Evolutionary conservation across 768 basidiomycete genomes (phyloP).

Genomic region (Glaciozyma antarctica): DNA sequence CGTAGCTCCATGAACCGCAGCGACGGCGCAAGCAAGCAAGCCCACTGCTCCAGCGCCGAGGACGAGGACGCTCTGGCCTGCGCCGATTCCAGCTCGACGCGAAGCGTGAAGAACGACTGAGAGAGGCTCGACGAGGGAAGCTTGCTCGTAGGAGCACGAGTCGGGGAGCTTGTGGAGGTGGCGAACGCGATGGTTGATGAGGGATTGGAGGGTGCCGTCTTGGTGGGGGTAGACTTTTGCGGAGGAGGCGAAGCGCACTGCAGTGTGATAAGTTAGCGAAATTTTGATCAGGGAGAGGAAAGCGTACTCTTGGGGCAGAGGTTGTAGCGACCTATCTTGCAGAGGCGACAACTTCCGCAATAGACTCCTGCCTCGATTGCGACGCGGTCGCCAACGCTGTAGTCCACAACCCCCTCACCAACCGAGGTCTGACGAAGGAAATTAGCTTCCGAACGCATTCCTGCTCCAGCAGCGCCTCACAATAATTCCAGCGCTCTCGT

Average conservation of each 20-base stretch:
- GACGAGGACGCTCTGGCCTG: constrained; percentile 67
- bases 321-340: constrained; percentile 68
- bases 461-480: background rate
- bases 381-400: constrained; percentile 66
- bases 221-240: constrained; percentile 87
- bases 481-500: constrained; percentile 81
- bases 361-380: constrained; percentile 88
- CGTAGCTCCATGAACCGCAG: constrained; percentile 53
- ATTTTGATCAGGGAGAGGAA: background rate
- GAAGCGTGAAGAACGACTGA: constrained; percentile 69
- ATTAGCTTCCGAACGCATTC: background rate
- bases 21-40: constrained; percentile 50
- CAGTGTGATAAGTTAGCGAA: background rate
- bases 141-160: constrained; percentile 63
- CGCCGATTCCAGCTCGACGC: constrained; percentile 43
- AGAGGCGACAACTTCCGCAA: constrained; percentile 52
- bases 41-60: constrained; percentile 92
- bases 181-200: constrained; percentile 67
- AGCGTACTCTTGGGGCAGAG: constrained; percentile 60
- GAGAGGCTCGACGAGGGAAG: constrained; percentile 85
- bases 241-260: constrained; percentile 73
- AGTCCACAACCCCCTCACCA: constrained; percentile 55
- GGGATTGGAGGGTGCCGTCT: constrained; percentile 79
- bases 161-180: constrained; percentile 49
- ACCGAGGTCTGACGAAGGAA: constrained; percentile 51